A percentile compares a stretch with the other conserved stretches of the same genome.
Conservation (phyloP, 768 basidiomycete species). For the Pleurotus citrinopileatus region DNA sequence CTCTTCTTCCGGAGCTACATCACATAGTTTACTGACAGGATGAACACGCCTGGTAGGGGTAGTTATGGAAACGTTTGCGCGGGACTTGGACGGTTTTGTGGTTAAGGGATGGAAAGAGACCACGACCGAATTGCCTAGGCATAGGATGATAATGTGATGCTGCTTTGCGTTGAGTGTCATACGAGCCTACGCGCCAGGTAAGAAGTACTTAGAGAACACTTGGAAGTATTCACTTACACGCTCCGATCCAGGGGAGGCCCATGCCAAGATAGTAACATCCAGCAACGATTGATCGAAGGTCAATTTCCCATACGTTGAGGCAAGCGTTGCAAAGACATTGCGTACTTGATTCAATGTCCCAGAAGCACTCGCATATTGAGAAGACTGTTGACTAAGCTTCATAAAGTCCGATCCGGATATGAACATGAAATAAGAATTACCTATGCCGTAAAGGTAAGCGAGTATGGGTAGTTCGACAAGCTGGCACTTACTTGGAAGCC, state of each 20-base stretch:
- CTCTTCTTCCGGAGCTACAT: background rate
- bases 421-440: background rate
- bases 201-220: background rate
- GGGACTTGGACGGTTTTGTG: conserved; percentile 1
- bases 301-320: background rate
- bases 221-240: background rate
- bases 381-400: background rate
- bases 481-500: too few species aligned
- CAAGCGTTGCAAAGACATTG: background rate
- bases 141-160: conserved; percentile 54
- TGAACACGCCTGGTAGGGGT: too few species aligned
- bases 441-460: background rate
- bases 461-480: too few species aligned
- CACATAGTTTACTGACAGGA: background rate
- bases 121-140: conserved; percentile 3
- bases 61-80: too few species aligned
- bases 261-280: background rate
- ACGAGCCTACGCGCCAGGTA: conserved; percentile 13
- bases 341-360: background rate
- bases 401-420: background rate
- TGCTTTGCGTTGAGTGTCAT: conserved; percentile 66
- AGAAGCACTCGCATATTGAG: background rate
- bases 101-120: conserved; percentile 28
- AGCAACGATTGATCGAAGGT: background rate
- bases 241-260: background rate